Conservation (phyloP, 495 filamentous ascomycete genomes). For the Staphylotrichum longicolle region DNA sequence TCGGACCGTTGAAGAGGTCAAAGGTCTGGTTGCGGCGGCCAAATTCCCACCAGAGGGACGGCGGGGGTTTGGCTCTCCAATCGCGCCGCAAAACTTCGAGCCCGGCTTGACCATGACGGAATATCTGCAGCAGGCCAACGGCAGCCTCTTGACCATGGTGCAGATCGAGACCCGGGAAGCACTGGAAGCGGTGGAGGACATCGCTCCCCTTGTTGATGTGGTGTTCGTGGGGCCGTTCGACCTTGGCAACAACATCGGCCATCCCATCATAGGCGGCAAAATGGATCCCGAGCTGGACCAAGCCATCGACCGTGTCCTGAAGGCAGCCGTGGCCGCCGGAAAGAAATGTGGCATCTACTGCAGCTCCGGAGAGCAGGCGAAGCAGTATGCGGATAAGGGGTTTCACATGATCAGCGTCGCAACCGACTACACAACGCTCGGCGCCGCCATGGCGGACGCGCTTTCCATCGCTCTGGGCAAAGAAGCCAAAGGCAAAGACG, state of each 20-base stretch:
- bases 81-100: constrained; percentile 61
- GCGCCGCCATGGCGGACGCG: constrained; percentile 43
- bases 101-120: constrained; percentile 53
- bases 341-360: constrained; percentile 81
- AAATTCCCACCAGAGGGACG: constrained; percentile 66
- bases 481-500: constrained; percentile 26
- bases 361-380: constrained; percentile 62
- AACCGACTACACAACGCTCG: constrained; percentile 58
- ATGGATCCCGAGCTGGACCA: constrained; percentile 63
- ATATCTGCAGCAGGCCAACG: constrained; percentile 75
- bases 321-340: constrained; percentile 61
- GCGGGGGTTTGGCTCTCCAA: constrained; percentile 67
- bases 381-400: constrained; percentile 60
- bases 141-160: constrained; percentile 65
- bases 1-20: constrained; percentile 62
- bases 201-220: constrained; percentile 71
- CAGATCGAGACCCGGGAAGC: constrained; percentile 82
- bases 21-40: constrained; percentile 54
- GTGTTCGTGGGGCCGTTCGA: constrained; percentile 80
- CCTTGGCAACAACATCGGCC: constrained; percentile 71
- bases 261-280: constrained; percentile 60
- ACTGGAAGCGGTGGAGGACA: constrained; percentile 65
- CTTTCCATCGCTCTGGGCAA: constrained; percentile 48
- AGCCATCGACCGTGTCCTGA: constrained; percentile 63
- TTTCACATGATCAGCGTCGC: constrained; percentile 74